Percentiles rank a stretch among this genome's conserved stretches.
Evolutionary conservation across 2,329 filamentous ascomycete genomes (phyloP).

Genomic region (Fusarium protoensiforme): DNA sequence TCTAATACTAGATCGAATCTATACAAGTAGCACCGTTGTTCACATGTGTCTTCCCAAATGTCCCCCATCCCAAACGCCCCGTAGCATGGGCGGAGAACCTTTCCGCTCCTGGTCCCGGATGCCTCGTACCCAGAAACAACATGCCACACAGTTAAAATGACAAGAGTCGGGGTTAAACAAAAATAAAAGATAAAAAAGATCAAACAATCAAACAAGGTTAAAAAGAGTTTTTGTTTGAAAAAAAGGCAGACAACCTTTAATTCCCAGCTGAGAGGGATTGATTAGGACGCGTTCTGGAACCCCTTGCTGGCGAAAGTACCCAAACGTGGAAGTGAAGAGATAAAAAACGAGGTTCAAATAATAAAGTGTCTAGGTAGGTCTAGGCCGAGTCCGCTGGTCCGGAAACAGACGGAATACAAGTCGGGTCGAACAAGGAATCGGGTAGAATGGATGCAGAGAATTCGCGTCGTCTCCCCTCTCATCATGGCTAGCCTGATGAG

Average conservation of each 20-base stretch:
- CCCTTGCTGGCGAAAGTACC: slow-evolving; percentile 40
- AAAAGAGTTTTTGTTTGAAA: slow-evolving; percentile 28
- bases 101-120: slow-evolving; percentile 41
- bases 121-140: slow-evolving; percentile 44
- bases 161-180: not conserved
- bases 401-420: slow-evolving; percentile 39
- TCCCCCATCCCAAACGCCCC: slow-evolving; percentile 43
- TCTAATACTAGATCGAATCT: slow-evolving; percentile 46
- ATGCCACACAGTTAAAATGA: slow-evolving; percentile 41
- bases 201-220: slow-evolving; percentile 27
- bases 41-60: slow-evolving; percentile 45
- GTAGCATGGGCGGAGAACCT: slow-evolving; percentile 44
- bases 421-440: slow-evolving; percentile 34
- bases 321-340: slow-evolving; percentile 40
- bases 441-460: slow-evolving; percentile 37
- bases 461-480: slow-evolving; percentile 38
- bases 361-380: slow-evolving; percentile 45
- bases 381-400: slow-evolving; percentile 40
- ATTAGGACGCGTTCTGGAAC: slow-evolving; percentile 41
- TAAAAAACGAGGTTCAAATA: slow-evolving; percentile 39
- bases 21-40: slow-evolving; percentile 45
- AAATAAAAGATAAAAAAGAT: not conserved
- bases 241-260: slow-evolving; percentile 31
- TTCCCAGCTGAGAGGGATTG: slow-evolving; percentile 30
- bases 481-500: slow-evolving; percentile 4